Percentiles rank a stretch among this genome's conserved stretches.
Conservation (phyloP, 495 filamentous ascomycete genomes). For the Neurospora sp. region DNA sequence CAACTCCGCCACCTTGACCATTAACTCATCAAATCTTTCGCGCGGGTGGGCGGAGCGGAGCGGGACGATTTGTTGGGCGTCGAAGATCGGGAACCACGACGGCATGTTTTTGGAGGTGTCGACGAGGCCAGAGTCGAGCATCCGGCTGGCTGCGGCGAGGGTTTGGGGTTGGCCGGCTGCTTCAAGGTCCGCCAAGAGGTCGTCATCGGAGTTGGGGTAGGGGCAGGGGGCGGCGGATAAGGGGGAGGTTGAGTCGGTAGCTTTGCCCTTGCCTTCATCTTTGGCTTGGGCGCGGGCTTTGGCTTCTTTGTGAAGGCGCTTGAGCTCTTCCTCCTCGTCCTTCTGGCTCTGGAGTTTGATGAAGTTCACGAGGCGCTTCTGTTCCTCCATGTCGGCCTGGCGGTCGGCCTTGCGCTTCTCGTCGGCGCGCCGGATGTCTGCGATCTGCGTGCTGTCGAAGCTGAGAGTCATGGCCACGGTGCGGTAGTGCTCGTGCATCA, state of each 20-base stretch:
- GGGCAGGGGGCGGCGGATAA: too few species aligned
- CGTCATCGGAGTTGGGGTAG: neutral
- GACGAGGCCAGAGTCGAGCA: neutral
- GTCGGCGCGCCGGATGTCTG: neutral
- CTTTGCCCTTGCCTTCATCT: neutral
- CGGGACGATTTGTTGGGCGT: conserved; percentile 2
- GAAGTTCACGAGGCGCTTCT: neutral
- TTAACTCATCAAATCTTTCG: conserved; percentile 6
- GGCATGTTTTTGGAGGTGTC: conserved; percentile 6
- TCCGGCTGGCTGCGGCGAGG: neutral
- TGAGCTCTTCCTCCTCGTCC: neutral
- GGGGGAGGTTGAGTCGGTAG: neutral
- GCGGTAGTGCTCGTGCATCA: too few species aligned
- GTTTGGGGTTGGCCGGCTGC: neutral
- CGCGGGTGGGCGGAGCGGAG: conserved; percentile 3
- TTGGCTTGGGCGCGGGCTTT: neutral
- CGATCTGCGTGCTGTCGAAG: neutral
- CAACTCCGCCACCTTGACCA: conserved; percentile 2
- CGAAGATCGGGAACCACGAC: conserved; percentile 23
- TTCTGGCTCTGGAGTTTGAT: neutral
- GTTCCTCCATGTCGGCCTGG: neutral
- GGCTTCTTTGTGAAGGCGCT: neutral
- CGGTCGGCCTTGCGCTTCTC: neutral
- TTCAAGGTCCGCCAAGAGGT: neutral
- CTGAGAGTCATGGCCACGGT: too few species aligned